Evolutionary conservation across 164 flowering plant species (phyloP).

Genomic region (Dillenia turbinata): DNA sequence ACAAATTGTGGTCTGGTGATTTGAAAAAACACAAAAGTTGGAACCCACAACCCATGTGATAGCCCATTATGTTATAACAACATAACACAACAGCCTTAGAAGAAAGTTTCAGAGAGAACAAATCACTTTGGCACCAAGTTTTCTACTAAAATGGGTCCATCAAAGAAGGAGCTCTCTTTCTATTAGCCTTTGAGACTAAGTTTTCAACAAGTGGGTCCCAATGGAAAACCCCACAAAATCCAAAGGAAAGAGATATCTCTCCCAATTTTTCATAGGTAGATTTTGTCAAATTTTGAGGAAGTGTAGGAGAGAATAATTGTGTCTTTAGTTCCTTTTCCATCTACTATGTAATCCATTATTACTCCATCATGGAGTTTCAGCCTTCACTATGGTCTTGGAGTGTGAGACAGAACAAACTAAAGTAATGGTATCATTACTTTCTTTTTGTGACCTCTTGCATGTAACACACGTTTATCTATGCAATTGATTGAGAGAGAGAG

Average conservation of each 20-base stretch:
- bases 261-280: conserved; percentile 14
- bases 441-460: conserved; percentile 32
- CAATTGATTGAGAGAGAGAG: no score
- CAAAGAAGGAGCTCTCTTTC: neutral
- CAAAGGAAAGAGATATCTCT: conserved; percentile 37
- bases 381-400: conserved; percentile 19
- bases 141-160: conserved; percentile 4
- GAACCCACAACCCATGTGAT: conserved; percentile 40
- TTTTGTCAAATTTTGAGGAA: conserved; percentile 15
- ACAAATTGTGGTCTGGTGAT: conserved; percentile 19
- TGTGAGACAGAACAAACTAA: conserved; percentile 21
- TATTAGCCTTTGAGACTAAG: conserved; percentile 25
- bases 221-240: conserved; percentile 52
- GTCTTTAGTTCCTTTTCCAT: conserved; percentile 22
- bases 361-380: conserved; percentile 27
- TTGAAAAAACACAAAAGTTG: conserved; percentile 36
- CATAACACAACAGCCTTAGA: conserved; percentile 9
- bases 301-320: conserved; percentile 13
- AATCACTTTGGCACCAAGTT: conserved; percentile 33
- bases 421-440: conserved; percentile 7
- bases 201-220: neutral
- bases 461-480: neutral
- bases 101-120: conserved; percentile 35
- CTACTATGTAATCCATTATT: conserved; percentile 14
- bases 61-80: conserved; percentile 30